Percentiles rank a stretch among this genome's conserved stretches.
Conservation (phyloP, 495 filamentous ascomycete genomes). For the Bacidia rubella region DNA sequence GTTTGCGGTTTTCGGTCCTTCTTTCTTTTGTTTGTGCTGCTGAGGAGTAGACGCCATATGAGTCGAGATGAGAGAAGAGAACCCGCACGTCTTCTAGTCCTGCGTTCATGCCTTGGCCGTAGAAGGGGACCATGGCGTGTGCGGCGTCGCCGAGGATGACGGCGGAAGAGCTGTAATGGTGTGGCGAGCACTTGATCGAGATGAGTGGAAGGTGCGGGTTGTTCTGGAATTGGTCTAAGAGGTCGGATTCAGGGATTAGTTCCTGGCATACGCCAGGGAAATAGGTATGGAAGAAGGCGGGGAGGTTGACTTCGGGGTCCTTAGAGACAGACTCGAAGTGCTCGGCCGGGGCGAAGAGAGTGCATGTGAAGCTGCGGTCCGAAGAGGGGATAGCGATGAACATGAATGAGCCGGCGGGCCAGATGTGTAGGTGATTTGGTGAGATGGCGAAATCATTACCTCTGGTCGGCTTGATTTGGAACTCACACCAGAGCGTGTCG, state of each 20-base stretch:
- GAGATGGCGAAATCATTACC: slow-evolving; percentile 57
- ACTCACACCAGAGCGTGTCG: slow-evolving; percentile 95
- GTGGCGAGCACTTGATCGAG: slow-evolving; percentile 77
- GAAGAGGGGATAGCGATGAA: slow-evolving; percentile 90
- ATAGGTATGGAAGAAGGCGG: slow-evolving; percentile 58
- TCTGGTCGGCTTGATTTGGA: slow-evolving; percentile 54
- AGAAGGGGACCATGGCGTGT: slow-evolving; percentile 96
- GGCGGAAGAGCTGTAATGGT: slow-evolving; percentile 63
- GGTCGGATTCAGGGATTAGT: slow-evolving; percentile 56
- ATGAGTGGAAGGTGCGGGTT: slow-evolving; percentile 90
- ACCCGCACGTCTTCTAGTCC: slow-evolving; percentile 75
- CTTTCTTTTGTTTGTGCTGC: slow-evolving; percentile 17
- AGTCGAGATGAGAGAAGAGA: slow-evolving; percentile 60
- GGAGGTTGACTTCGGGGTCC: slow-evolving; percentile 36
- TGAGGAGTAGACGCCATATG: slow-evolving; percentile 38
- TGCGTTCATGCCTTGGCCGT: slow-evolving; percentile 81
- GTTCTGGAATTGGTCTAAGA: slow-evolving; percentile 53
- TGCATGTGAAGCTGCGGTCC: slow-evolving; percentile 90
- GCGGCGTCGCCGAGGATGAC: slow-evolving; percentile 90
- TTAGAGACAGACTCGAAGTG: slow-evolving; percentile 44
- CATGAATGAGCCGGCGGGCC: slow-evolving; percentile 87
- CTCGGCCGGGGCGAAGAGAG: slow-evolving; percentile 64
- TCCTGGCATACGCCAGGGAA: slow-evolving; percentile 77
- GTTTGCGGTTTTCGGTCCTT: slow-evolving; percentile 21
- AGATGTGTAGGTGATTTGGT: slow-evolving; percentile 91